These are phyloP conservation scores for Ophiostoma tasmaniense DNA, from an alignment of 2,329 filamentous ascomycete species.

Conservation along the genomic window DNA sequence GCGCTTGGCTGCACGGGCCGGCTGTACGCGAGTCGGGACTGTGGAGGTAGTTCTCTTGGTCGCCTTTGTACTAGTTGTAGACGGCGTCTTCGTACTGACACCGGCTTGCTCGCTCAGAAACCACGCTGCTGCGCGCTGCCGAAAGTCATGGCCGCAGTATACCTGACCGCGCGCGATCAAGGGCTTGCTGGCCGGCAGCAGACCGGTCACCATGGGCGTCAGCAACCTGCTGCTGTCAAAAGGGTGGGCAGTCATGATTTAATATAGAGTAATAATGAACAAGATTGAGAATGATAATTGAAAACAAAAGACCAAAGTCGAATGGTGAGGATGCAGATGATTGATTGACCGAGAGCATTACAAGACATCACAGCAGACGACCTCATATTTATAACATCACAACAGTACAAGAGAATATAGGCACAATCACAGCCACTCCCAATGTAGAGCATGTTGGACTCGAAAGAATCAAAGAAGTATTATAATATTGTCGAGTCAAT, in stretches of 20 bases:
- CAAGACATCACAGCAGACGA: background rate
- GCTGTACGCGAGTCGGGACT: constrained; percentile 16
- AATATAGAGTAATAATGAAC: background rate
- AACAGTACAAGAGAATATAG: too few species aligned
- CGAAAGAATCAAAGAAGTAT: background rate
- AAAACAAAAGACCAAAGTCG: background rate
- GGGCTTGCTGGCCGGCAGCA: background rate
- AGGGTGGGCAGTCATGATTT: background rate
- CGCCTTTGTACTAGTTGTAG: background rate
- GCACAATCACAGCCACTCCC: background rate
- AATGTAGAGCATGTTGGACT: background rate
- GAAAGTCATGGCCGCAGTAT: constrained; percentile 17
- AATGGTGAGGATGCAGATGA: background rate
- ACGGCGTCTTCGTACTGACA: too few species aligned
- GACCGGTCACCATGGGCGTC: background rate
- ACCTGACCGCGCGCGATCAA: constrained; percentile 11
- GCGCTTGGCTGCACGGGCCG: constrained; percentile 14
- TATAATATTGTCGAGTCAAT: background rate
- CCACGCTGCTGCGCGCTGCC: constrained; percentile 12
- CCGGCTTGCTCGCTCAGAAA: constrained; percentile 5
- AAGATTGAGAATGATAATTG: background rate
- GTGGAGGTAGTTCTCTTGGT: background rate
- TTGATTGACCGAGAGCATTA: background rate
- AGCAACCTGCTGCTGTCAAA: background rate
- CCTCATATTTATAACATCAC: background rate